Evolutionary conservation across 129 eudicot species (phyloP), one percentile per base, ranked within the genome.

Genomic region (Chrysanthemum seticuspe): DNA sequence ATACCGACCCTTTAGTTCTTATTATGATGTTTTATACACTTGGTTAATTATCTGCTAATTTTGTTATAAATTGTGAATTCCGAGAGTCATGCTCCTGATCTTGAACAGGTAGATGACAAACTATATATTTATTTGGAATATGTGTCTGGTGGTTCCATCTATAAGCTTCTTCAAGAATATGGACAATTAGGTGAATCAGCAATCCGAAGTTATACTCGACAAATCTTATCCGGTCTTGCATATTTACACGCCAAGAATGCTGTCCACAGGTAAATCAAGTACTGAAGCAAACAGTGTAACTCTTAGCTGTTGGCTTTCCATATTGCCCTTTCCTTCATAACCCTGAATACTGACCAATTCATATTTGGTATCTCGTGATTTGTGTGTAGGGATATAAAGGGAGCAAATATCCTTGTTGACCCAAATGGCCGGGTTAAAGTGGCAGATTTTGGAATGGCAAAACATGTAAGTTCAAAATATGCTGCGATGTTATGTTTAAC

Each of bases 371-470:
- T 62, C 40, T 59, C 74, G 51, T 34, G 15, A 72, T 47, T 54
- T 23, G 12, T 57, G 12, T 66, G 62, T 84, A 92, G 98, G 84
- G 96, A 93, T 85, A 93, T 93, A 31, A 93, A 93, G 85, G 98
- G 96, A 68, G 98, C 98, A 73, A 89, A 87, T 84, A 87, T 93
- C 67, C 97, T 93, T 62, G 98, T 93, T 67, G 98, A 90, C 77
- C 98, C 98, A 49, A 85, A 84, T 75, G 98, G 98, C 36, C 88
- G 96, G 59, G 89, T 90, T 61, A 93, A 93, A 82, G 76, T 93
- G 83, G 97, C 97, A 15, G 97, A 93, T 81, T 93, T 93, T 79
- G 98, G 96, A 34, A 93, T 93, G 96, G 98, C 96, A 67, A 93
- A 89, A 74, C 95, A 93, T 84, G 98, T 93, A 86, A 87, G 96